Conservation (phyloP, 2,329 filamentous ascomycete species). For the Mycosphaerella arachidis region DNA sequence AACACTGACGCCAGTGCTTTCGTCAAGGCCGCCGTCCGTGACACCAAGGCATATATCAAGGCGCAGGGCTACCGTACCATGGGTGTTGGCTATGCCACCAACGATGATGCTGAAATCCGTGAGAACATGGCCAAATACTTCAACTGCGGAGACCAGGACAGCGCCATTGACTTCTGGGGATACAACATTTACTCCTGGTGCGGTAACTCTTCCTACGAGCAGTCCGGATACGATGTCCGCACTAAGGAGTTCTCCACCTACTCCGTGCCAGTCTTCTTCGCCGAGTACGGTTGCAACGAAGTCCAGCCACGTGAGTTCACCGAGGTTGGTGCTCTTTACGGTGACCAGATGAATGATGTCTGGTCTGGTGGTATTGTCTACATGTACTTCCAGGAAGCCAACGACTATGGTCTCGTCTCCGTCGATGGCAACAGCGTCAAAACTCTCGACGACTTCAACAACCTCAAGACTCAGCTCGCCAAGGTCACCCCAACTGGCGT, state of each 20-base stretch:
- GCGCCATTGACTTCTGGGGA: slow-evolving; percentile 92
- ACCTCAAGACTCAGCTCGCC: slow-evolving; percentile 65
- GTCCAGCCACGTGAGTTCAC: slow-evolving; percentile 70
- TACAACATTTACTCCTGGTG: slow-evolving; percentile 99
- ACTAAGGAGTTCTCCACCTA: slow-evolving; percentile 84
- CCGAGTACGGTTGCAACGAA: slow-evolving; percentile 94
- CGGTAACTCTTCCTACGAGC: slow-evolving; percentile 69
- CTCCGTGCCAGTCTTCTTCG: slow-evolving; percentile 94
- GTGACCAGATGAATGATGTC: slow-evolving; percentile 72
- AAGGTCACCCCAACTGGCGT: slow-evolving; percentile 63
- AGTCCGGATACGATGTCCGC: slow-evolving; percentile 76
- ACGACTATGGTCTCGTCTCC: slow-evolving; percentile 78
- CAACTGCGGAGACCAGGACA: slow-evolving; percentile 69
- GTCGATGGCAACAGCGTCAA: slow-evolving; percentile 56
- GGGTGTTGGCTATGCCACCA: slow-evolving; percentile 92
- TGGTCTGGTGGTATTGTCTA: slow-evolving; percentile 98
- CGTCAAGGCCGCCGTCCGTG: slow-evolving; percentile 95
- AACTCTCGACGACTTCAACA: slow-evolving; percentile 69
- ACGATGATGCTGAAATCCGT: slow-evolving; percentile 83
- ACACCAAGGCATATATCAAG: slow-evolving; percentile 93
- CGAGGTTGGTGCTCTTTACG: slow-evolving; percentile 79
- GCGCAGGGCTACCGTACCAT: slow-evolving; percentile 69
- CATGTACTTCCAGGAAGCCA: slow-evolving; percentile 92
- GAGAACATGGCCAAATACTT: slow-evolving; percentile 84
- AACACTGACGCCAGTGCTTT: slow-evolving; percentile 89